A percentile compares a stretch with the other conserved stretches of the same genome.
phyloP scores from a whole-genome alignment of 2,329 filamentous ascomycete species.

The Botrytis fragariae region DNA sequence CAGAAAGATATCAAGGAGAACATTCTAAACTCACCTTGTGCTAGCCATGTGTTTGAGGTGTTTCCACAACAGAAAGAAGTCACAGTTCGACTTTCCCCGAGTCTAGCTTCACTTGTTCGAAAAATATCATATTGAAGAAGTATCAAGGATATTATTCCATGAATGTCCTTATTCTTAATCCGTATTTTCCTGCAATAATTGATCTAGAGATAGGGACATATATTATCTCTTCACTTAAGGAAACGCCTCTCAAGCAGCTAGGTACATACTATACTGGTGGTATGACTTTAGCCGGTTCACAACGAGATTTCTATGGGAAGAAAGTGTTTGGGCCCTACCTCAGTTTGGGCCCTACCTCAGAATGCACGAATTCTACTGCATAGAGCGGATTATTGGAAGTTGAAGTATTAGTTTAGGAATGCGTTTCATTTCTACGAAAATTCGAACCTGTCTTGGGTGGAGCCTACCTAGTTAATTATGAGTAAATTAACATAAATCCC shows the following conservation, averaged over 20 bases:
- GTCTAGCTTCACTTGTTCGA: rapidly evolving
- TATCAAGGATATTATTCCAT: neutral
- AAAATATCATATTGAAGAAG: neutral
- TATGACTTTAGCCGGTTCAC: neutral
- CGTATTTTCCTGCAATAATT: rapidly evolving
- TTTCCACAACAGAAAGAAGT: neutral
- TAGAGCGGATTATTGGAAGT: neutral
- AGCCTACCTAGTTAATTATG: neutral
- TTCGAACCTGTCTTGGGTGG: neutral
- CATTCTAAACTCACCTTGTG: neutral
- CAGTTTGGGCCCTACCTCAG: neutral
- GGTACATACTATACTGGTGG: neutral
- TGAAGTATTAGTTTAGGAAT: neutral
- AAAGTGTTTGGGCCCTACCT: too few relatives aligned
- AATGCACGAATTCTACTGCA: neutral
- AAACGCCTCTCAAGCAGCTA: neutral
- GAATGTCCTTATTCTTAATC: neutral
- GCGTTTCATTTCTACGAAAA: neutral
- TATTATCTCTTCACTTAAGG: neutral
- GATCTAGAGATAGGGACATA: neutral
- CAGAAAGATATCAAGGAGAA: neutral
- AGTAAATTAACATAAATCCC: rapidly evolving
- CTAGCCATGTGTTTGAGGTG: too few relatives aligned
- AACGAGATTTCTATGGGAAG: neutral
- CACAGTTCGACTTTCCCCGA: neutral